Evolutionary conservation across 1,284 basidiomycete genomes (phyloP).

Genomic region (Leucoagaricus sp.): DNA sequence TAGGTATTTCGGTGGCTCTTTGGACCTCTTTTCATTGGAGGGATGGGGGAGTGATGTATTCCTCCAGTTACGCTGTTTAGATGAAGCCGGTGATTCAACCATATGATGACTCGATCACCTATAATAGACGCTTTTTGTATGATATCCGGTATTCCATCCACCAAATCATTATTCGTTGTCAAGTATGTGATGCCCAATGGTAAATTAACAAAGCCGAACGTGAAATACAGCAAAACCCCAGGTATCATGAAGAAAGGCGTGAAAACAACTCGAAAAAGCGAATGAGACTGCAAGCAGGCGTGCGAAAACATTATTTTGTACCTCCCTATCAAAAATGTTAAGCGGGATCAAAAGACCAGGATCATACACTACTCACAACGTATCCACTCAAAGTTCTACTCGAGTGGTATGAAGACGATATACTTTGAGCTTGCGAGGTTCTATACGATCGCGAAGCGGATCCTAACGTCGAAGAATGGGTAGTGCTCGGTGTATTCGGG

Average conservation of each 20-base stretch:
- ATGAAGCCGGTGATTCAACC: conserved; percentile 61
- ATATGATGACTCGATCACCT: conserved; percentile 30
- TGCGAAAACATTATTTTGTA: conserved; percentile 16
- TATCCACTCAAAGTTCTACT: conserved; percentile 57
- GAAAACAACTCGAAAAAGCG: conserved; percentile 10
- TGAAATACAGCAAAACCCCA: conserved; percentile 19
- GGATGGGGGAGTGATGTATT: conserved; percentile 88
- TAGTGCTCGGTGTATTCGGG: conserved; percentile 61
- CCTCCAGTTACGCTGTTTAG: conserved; percentile 70
- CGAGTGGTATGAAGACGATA: conserved; percentile 54
- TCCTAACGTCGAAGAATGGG: conserved; percentile 47
- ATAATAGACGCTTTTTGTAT: neutral
- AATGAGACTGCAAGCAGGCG: conserved; percentile 13
- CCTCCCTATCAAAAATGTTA: conserved; percentile 12
- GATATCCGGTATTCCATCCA: neutral
- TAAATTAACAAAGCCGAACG: conserved; percentile 16
- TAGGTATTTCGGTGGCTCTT: conserved; percentile 77
- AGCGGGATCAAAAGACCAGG: neutral
- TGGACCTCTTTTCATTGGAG: conserved; percentile 76
- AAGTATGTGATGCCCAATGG: conserved; percentile 12
- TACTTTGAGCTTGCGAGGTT: conserved; percentile 50
- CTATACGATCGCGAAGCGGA: conserved; percentile 56
- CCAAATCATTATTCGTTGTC: conserved; percentile 12
- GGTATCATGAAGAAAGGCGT: conserved; percentile 13
- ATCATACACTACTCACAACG: conserved; percentile 36